Conservation (phyloP, 192 early-diverging fungal genomes). For the Allomyces javanicus region DNA sequence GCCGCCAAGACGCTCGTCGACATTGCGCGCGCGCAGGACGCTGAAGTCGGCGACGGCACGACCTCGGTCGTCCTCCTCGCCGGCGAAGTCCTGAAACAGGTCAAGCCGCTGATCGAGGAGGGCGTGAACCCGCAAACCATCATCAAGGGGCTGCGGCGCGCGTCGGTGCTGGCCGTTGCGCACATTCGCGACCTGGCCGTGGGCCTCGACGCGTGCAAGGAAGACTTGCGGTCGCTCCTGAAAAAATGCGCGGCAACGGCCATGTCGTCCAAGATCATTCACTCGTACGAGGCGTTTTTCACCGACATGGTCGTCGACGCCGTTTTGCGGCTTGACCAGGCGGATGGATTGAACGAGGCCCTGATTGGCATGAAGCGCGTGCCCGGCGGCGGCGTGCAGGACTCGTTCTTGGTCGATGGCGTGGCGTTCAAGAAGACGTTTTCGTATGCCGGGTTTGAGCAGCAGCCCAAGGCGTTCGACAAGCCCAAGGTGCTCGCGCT, state of each 20-base stretch:
- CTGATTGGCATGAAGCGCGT: slow-evolving; percentile 98
- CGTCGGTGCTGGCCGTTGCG: slow-evolving; percentile 41
- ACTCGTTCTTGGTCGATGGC: slow-evolving; percentile 84
- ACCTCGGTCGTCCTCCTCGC: slow-evolving; percentile 93
- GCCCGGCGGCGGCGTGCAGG: slow-evolving; percentile 95
- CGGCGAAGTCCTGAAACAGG: slow-evolving; percentile 88
- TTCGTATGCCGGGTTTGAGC: slow-evolving; percentile 97
- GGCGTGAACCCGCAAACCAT: slow-evolving; percentile 84
- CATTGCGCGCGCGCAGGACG: slow-evolving; percentile 94
- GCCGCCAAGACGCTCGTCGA: slow-evolving; percentile 96
- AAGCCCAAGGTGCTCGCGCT: slow-evolving; percentile 78
- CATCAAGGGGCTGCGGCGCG: slow-evolving; percentile 83
- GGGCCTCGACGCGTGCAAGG: background rate
- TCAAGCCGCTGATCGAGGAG: slow-evolving; percentile 84
- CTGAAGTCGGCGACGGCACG: slow-evolving; percentile 96
- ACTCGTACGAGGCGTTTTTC: slow-evolving; percentile 92
- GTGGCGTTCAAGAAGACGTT: slow-evolving; percentile 99
- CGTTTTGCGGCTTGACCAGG: slow-evolving; percentile 81
- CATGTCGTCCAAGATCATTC: slow-evolving; percentile 96
- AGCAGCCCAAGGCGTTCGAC: slow-evolving; percentile 89
- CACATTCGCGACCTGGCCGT: slow-evolving; percentile 2
- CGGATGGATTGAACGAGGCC: slow-evolving; percentile 74
- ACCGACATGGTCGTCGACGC: slow-evolving; percentile 97
- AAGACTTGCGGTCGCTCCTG: slow-evolving; percentile 68
- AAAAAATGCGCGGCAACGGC: slow-evolving; percentile 93